Evolutionary conservation across 2,329 filamentous ascomycete species (phyloP), one percentile per base, ranked within the genome.

Genomic region (Aspergillus pseudoviridinutans): DNA sequence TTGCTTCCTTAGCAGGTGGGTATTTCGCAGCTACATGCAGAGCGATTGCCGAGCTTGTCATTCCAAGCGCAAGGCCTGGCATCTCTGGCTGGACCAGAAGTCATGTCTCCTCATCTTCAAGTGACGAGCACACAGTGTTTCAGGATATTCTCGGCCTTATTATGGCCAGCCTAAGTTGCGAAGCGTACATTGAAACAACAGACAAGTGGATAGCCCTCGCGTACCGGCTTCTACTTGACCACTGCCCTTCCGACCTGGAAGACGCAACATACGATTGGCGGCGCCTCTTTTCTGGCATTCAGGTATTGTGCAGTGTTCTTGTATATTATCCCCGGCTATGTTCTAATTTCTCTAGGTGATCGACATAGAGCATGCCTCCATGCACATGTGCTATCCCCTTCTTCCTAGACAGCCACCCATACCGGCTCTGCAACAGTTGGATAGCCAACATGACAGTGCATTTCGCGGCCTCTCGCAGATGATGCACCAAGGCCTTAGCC

Each of bases 281-380:
- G 24, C 63, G 65, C 0, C 50, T 69, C 9, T 67, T 69, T 24
- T 68, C 65, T 7, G 67, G 67, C 17, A 62, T 69, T 29, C 67
- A 69, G 55, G 67, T 69, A 20, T 12, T 44, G 10, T 29, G 14
- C 32, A 12, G 12, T 29, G 28, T 47, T 32, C 20, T 41, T 22
- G 6, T 3, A 10, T 12, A 25, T 38, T 2, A 17, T 38, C 5
- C 5, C 32, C 7, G 32, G 32, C 24, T 38, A 17, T 17, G 10
- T 38, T 12, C 28, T 51, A 20, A 49, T 42, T 22, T 29, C 35
- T 41, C 1, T 28, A 69, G 65, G 62, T 68, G 6, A 67, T 70
- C 49, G 68, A 70, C 35, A 68, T 70, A 9, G 67, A 70, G 53
- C 68, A 70, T 52, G 68, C 68, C 8, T 70, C 68, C 4, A 70